These are phyloP conservation scores for Pseudogymnoascus sp. DNA, from an alignment of 2,329 filamentous ascomycete genomes.

Conservation along the genomic window DNA sequence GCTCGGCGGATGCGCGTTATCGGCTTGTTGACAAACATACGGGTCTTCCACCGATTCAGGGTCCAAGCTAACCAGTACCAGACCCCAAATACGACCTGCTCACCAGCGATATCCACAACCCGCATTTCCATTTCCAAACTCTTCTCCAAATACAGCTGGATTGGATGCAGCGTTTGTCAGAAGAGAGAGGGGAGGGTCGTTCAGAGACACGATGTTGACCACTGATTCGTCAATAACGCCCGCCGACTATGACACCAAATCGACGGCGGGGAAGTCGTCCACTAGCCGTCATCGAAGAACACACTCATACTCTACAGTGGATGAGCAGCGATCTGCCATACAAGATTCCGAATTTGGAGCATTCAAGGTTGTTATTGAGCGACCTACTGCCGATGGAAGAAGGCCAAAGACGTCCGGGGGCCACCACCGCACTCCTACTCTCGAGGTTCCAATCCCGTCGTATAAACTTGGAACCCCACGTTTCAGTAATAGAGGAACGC, in stretches of 20 bases:
- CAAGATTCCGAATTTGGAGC: slow-evolving; percentile 53
- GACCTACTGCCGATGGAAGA: slow-evolving; percentile 47
- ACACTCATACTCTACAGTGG: slow-evolving; percentile 69
- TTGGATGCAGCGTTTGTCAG: slow-evolving; percentile 38
- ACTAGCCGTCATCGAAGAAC: slow-evolving; percentile 48
- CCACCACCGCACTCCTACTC: slow-evolving; percentile 38
- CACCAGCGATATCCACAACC: slow-evolving; percentile 55
- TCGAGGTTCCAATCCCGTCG: slow-evolving; percentile 73
- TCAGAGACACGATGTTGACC: slow-evolving; percentile 26
- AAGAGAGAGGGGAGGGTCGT: slow-evolving; percentile 21
- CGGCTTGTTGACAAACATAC: slow-evolving; percentile 14
- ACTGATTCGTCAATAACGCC: slow-evolving; percentile 17
- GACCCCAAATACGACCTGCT: slow-evolving; percentile 53
- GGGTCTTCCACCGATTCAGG: slow-evolving; percentile 3
- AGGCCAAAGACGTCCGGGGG: slow-evolving; percentile 51
- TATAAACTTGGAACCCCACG: slow-evolving; percentile 76
- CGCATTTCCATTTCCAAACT: slow-evolving; percentile 51
- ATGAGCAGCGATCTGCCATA: slow-evolving; percentile 49
- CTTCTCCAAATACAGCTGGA: slow-evolving; percentile 51
- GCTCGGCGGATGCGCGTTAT: slow-evolving; percentile 16
- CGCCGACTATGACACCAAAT: slow-evolving; percentile 17
- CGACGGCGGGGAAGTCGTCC: slow-evolving; percentile 16
- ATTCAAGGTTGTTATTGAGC: slow-evolving; percentile 74
- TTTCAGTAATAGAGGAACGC: slow-evolving; percentile 69
- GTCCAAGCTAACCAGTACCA: slow-evolving; percentile 26